Conservation (phyloP, 2,329 filamentous ascomycete species). For the Claviceps humidiphila region DNA sequence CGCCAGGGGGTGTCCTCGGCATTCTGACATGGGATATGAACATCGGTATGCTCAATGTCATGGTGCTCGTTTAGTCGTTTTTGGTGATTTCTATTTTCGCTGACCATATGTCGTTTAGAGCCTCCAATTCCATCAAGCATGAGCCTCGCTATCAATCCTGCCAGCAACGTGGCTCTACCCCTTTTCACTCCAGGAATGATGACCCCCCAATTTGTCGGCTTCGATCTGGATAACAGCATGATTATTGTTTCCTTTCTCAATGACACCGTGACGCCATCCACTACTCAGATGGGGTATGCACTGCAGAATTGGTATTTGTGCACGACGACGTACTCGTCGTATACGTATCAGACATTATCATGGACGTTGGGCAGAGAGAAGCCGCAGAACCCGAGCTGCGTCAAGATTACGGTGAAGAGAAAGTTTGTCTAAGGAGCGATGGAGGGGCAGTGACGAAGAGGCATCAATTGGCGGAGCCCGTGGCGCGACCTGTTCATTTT, state of each 20-base stretch:
- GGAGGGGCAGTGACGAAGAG: background rate
- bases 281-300: background rate
- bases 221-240: slow-evolving; percentile 8
- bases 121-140: slow-evolving; percentile 4
- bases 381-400: slow-evolving; percentile 14
- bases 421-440: slow-evolving; percentile 5
- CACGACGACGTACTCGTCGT: slow-evolving; percentile 8
- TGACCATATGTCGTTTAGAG: background rate
- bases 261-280: slow-evolving; percentile 7
- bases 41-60: background rate
- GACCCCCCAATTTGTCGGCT: slow-evolving; percentile 12
- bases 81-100: no score
- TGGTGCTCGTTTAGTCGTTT: background rate
- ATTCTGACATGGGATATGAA: background rate
- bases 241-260: slow-evolving; percentile 10
- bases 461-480: background rate
- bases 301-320: slow-evolving; percentile 11
- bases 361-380: slow-evolving; percentile 8
- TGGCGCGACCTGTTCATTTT: background rate
- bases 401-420: slow-evolving; percentile 11
- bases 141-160: slow-evolving; percentile 6
- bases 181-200: slow-evolving; percentile 8
- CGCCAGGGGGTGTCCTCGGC: background rate
- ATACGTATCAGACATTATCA: slow-evolving; percentile 8
- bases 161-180: slow-evolving; percentile 11